Percentiles rank a stretch among this genome's conserved stretches.
These are phyloP conservation scores for Aspergillus pseudonomiae DNA, from an alignment of 2,329 filamentous ascomycete genomes.

Conservation along the genomic window DNA sequence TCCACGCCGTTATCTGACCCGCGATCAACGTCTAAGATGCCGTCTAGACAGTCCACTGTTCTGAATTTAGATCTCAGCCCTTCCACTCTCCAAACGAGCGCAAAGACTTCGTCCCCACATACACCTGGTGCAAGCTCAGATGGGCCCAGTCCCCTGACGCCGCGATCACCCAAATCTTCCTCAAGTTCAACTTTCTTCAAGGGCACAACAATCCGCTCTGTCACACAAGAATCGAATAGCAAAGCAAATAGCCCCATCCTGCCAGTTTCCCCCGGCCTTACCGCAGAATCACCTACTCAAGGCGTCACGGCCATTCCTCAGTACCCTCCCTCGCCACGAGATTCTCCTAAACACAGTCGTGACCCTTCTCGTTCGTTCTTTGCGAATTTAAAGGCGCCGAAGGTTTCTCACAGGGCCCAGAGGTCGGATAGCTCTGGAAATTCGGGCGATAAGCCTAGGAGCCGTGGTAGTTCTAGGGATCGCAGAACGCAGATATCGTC, in stretches of 20 bases:
- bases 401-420: slow-evolving; percentile 47
- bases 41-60: slow-evolving; percentile 39
- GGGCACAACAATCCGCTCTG: slow-evolving; percentile 45
- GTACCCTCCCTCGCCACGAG: slow-evolving; percentile 47
- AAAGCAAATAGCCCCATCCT: slow-evolving; percentile 31
- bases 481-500: slow-evolving; percentile 39
- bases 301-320: slow-evolving; percentile 50
- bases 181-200: slow-evolving; percentile 42
- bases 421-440: slow-evolving; percentile 44
- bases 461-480: slow-evolving; percentile 49
- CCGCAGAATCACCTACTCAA: slow-evolving; percentile 40
- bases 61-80: slow-evolving; percentile 43
- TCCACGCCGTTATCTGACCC: slow-evolving; percentile 11
- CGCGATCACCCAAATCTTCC: slow-evolving; percentile 41
- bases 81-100: slow-evolving; percentile 32
- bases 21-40: slow-evolving; percentile 34
- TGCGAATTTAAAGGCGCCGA: slow-evolving; percentile 50
- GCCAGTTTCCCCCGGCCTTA: slow-evolving; percentile 31
- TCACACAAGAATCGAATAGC: slow-evolving; percentile 40
- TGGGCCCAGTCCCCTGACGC: slow-evolving; percentile 39
- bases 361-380: slow-evolving; percentile 52
- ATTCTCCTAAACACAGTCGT: slow-evolving; percentile 44
- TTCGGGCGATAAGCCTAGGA: slow-evolving; percentile 42
- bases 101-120: slow-evolving; percentile 36
- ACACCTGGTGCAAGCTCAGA: slow-evolving; percentile 41